Conservation (phyloP, 768 basidiomycete genomes). For the Austroboletus eburneus region DNA sequence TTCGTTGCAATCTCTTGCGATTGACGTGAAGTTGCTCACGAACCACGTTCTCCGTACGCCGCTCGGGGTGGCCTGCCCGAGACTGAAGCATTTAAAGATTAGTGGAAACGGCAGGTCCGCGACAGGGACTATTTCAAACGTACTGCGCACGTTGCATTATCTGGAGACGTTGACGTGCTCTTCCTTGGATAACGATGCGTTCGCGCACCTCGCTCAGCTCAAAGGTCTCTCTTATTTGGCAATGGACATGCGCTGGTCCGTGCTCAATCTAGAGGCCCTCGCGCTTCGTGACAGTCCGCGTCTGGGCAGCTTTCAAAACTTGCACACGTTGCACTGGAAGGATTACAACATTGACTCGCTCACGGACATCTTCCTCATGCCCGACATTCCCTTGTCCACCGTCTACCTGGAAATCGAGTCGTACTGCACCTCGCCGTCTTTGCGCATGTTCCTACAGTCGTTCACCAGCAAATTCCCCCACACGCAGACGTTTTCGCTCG, state of each 20-base stretch:
- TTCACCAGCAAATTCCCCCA: slow-evolving; percentile 11
- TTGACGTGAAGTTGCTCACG: slow-evolving; percentile 19
- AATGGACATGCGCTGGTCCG: slow-evolving; percentile 24
- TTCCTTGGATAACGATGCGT: slow-evolving; percentile 20
- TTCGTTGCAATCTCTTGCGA: slow-evolving; percentile 19
- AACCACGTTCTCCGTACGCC: slow-evolving; percentile 4
- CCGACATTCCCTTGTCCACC: slow-evolving; percentile 6
- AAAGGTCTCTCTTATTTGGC: slow-evolving; percentile 15
- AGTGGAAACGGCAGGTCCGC: slow-evolving; percentile 17
- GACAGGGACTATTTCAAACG: slow-evolving; percentile 10
- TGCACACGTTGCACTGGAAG: slow-evolving; percentile 21
- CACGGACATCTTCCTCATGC: slow-evolving; percentile 18
- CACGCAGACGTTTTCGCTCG: slow-evolving; percentile 17
- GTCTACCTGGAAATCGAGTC: slow-evolving; percentile 20
- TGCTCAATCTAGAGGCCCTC: slow-evolving; percentile 9
- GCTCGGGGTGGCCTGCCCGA: slow-evolving; percentile 15
- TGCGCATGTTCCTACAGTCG: slow-evolving; percentile 11
- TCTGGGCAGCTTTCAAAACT: slow-evolving; percentile 9
- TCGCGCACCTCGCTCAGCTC: slow-evolving; percentile 22
- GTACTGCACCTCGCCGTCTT: slow-evolving; percentile 16
- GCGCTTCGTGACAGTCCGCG: slow-evolving; percentile 9
- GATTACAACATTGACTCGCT: slow-evolving; percentile 17
- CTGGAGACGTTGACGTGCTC: slow-evolving; percentile 16
- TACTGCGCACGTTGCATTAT: slow-evolving; percentile 10
- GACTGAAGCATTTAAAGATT: slow-evolving; percentile 19